Base-by-base conservation (phyloP, 1,139 yeast species). In the Magnusiomyces fungicola region DNA sequence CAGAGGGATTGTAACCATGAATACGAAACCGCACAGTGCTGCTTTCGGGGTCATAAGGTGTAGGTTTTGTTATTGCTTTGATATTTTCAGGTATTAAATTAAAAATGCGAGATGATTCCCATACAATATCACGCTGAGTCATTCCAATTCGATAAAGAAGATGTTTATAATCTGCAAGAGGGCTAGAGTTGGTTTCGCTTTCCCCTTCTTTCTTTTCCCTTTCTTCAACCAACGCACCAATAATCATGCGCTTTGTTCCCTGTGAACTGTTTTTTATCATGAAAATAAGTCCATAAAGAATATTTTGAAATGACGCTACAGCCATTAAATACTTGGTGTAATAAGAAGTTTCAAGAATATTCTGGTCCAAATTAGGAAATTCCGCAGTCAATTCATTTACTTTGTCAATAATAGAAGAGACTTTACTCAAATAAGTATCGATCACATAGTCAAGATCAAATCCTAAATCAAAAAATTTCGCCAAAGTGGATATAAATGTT, bases 381-480 rank as follows among this genome's bases (percentile, higher is more conserved):
- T 47, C 40, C 18, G 32, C 5, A 9, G 45, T 27, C 39, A 45
- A 44, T 10, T 48, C 53, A 29, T 47, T 50, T 12, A 42, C 52
- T 21, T 41, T 33, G 24, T 42, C 33, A 5, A 47, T 22, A 5
- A 48, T 45, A 21, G 40, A 36, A 24, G 45, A 44, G 39, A 47
- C 42, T 18, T 50, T 42, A 9, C 18, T n/a, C 10, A 50, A 24
- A 19, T 61, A 52, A 19, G 52, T 54, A 16, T 48, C 46, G 36
- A 55, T 61, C 40, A 61, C 58, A 33, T 51, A 52, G 24, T 54
- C 58, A 3, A 57, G 54, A 19, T 59, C 58, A 46, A 62, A 58
- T 43, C 62, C 66, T 27, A 62, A 51, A 27, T 63, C 62, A 46
- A 61, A 63, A 23, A 63, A 53, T 6, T 60, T 47, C 3, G 61